Conservation (phyloP, 164 flowering plant species). For the Umbilicus rupestris region DNA sequence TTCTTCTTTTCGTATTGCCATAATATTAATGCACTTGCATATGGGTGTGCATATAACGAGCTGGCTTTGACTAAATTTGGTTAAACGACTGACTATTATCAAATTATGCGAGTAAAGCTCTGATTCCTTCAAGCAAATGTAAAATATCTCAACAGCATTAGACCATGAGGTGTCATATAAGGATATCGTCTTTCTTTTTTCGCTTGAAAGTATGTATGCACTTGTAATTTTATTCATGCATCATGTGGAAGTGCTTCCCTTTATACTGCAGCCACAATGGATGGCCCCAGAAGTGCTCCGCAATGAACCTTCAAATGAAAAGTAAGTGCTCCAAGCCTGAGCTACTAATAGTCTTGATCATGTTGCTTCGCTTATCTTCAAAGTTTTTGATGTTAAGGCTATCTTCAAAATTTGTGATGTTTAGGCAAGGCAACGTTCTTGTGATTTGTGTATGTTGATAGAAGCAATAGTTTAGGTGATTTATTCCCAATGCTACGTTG, state of each 20-base stretch:
- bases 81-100: neutral
- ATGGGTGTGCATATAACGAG: neutral
- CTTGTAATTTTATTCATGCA: neutral
- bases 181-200: neutral
- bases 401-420: neutral
- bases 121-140: neutral
- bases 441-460: neutral
- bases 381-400: too few species aligned
- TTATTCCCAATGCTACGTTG: too few species aligned
- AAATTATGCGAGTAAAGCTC: neutral
- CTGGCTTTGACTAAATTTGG: neutral
- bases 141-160: too few species aligned
- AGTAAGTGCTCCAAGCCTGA: conserved; percentile 30
- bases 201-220: neutral
- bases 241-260: neutral
- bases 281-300: conserved; percentile 98
- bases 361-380: neutral
- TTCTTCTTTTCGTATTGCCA: too few species aligned
- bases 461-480: neutral
- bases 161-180: too few species aligned
- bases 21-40: neutral
- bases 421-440: neutral
- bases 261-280: conserved; percentile 77
- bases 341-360: neutral
- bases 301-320: conserved; percentile 86